These are phyloP conservation scores for Dissophora ornata DNA, from an alignment of 192 early-diverging fungal genomes.

Conservation along the genomic window DNA sequence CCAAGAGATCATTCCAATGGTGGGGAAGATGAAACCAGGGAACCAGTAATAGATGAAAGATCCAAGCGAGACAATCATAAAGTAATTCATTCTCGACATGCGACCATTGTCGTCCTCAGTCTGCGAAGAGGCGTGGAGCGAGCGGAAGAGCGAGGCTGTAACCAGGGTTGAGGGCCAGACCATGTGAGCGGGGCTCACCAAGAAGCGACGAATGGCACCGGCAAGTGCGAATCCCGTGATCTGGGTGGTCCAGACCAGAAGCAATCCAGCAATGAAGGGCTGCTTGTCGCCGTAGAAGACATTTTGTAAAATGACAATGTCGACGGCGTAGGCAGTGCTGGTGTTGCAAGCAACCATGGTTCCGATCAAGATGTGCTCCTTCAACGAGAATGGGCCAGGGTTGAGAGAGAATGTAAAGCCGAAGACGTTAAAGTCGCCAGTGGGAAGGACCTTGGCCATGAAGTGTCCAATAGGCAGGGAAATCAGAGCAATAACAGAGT, in stretches of 20 bases:
- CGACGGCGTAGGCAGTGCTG: too few species aligned
- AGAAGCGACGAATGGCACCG: slow-evolving; percentile 59
- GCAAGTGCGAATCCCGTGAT: slow-evolving; percentile 56
- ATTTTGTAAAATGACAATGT: too few species aligned
- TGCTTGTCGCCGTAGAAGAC: slow-evolving; percentile 61
- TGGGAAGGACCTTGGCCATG: slow-evolving; percentile 55
- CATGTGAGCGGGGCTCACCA: slow-evolving; percentile 85
- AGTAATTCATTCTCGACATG: slow-evolving; percentile 64
- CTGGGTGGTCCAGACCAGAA: slow-evolving; percentile 65
- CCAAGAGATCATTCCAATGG: slow-evolving; percentile 56
- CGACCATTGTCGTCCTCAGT: slow-evolving; percentile 12
- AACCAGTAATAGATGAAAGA: slow-evolving; percentile 59
- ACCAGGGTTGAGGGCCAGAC: slow-evolving; percentile 83
- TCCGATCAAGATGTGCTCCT: slow-evolving; percentile 71
- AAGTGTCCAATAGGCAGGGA: slow-evolving; percentile 58
- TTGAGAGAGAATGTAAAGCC: slow-evolving; percentile 57
- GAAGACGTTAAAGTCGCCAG: slow-evolving; percentile 50
- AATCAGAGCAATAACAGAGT: slow-evolving; percentile 59
- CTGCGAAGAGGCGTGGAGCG: slow-evolving; percentile 67
- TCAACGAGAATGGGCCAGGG: slow-evolving; percentile 70
- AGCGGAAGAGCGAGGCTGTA: slow-evolving; percentile 76
- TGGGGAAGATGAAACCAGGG: slow-evolving; percentile 59
- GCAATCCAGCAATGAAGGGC: slow-evolving; percentile 59
- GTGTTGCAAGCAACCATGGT: too few species aligned
- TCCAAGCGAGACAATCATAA: slow-evolving; percentile 58